Evolutionary conservation across 208 protist species (phyloP).

Genomic region (Leishmania martiniquensis): DNA sequence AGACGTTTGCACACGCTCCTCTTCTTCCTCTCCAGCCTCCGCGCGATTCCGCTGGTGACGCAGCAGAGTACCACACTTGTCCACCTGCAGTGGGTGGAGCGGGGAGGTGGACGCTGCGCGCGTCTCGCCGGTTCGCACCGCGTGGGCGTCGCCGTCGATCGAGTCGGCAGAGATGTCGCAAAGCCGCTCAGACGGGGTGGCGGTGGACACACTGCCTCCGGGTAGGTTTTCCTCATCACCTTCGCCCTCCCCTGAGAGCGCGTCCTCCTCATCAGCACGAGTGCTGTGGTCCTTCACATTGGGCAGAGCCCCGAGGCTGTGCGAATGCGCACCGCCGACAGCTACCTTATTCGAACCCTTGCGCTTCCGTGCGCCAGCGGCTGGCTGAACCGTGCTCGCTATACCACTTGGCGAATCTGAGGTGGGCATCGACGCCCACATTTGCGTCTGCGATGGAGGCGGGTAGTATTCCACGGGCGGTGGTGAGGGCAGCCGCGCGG

Average conservation of each 20-base stretch:
- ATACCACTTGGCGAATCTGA: neutral
- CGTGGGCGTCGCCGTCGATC: neutral
- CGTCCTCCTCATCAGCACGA: neutral
- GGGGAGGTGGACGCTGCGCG: neutral
- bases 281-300: neutral
- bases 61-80: neutral
- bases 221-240: neutral
- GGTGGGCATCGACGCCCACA: conserved; percentile 28
- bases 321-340: neutral
- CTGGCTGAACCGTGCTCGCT: conserved; percentile 1
- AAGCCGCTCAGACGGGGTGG: neutral
- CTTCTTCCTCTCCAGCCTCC: conserved; percentile 8
- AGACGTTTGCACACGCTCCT: conserved; percentile 1
- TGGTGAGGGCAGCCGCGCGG: conserved; percentile 4
- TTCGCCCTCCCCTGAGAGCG: neutral
- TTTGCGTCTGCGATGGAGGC: conserved; percentile 34
- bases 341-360: neutral
- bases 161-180: neutral
- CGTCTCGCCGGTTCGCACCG: neutral
- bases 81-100: conserved; percentile 26
- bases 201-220: conserved; percentile 4
- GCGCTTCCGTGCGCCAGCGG: neutral
- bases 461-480: conserved; percentile 48
- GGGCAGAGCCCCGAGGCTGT: neutral
- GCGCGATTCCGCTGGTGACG: neutral